Base-by-base conservation (phyloP, 2,329 filamentous ascomycete species). In the Ophiocordyceps australis region DNA sequence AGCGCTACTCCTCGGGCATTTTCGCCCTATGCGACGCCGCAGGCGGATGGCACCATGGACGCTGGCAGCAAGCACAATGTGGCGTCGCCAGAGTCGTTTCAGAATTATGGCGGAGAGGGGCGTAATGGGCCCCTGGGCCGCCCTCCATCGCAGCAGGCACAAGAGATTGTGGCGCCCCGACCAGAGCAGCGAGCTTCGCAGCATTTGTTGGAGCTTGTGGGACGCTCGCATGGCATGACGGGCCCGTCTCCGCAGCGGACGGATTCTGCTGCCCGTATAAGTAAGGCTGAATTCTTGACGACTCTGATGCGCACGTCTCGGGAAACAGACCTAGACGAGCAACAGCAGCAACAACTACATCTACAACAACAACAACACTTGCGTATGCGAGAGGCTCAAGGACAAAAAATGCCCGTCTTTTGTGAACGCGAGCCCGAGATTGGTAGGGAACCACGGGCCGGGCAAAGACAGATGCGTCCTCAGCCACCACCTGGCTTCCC, bases 241-340 rank as follows among this genome's bases (percentile, higher is more conserved):
- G 66, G 54, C 38, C 65, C 68, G 32, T 49, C 53, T 20, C 57
- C 54, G 11, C 45, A 44, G 6, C 54, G 62, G 18, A 46, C 50
- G 19, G 61, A 66, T 3, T 50, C 35, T 36, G 35, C 32, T 28
- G 43, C 44, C 37, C 56, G 53, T 24, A 73, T 65, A 43, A 68
- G 61, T 38, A 79, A 86, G 38, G 69, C 76, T n/a, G 78, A 91
- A 35, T 85, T 89, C 44, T 55, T 93, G 25, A 79, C 92, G 50
- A 78, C 74, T 32, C 61, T 93, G 17, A 89, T 93, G 79, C 59
- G 62, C 30, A 52, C 52, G 20, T 43, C 42, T 1, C 54, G 61
- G 1, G 63, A 70, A 16, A 46, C 52, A 5, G 59, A 60, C 20
- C 51, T 58, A 32, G 53, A 55, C 18, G 67, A 71, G 27, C 64